These are phyloP conservation scores for Colletotrichum shisoi DNA, from an alignment of 2,329 filamentous ascomycete species.

Conservation along the genomic window DNA sequence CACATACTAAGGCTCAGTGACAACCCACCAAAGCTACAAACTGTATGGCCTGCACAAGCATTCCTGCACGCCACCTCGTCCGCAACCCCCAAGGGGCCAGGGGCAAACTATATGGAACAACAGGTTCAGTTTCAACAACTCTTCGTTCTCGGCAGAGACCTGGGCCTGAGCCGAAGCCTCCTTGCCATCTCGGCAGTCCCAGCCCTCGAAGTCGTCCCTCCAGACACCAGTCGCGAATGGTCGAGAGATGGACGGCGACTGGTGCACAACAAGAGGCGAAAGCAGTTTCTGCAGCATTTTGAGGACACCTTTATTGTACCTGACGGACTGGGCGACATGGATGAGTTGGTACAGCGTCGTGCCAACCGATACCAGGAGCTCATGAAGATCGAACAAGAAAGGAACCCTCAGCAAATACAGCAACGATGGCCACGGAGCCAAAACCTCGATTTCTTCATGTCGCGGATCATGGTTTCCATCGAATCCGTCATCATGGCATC, in stretches of 20 bases:
- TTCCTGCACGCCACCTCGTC: conserved; percentile 10
- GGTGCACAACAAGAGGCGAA: conserved; percentile 31
- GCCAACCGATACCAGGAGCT: conserved; percentile 24
- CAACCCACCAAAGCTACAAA: conserved; percentile 22
- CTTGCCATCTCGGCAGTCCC: conserved; percentile 24
- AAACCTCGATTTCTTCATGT: conserved; percentile 34
- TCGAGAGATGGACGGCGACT: conserved; percentile 15
- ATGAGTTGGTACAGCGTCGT: conserved; percentile 35
- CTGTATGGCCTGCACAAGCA: conserved; percentile 30
- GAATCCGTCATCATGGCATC: conserved; percentile 37
- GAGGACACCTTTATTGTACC: conserved; percentile 38
- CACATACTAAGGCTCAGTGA: conserved; percentile 42
- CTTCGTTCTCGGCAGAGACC: conserved; percentile 32
- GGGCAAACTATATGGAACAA: conserved; percentile 12
- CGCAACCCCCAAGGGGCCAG: conserved; percentile 14
- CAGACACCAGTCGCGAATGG: conserved; percentile 31
- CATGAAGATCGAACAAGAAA: background rate
- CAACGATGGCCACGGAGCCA: conserved; percentile 36
- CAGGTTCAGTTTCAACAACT: conserved; percentile 36
- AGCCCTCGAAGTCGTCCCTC: conserved; percentile 23
- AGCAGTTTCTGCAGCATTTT: conserved; percentile 32
- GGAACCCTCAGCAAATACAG: conserved; percentile 2
- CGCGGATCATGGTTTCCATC: conserved; percentile 36
- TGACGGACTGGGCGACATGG: conserved; percentile 37
- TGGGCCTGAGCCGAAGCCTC: conserved; percentile 30